Percentiles rank a stretch among this genome's conserved stretches.
Conservation (phyloP, 148 eudicot genomes). For the Persicaria tinctoria region DNA sequence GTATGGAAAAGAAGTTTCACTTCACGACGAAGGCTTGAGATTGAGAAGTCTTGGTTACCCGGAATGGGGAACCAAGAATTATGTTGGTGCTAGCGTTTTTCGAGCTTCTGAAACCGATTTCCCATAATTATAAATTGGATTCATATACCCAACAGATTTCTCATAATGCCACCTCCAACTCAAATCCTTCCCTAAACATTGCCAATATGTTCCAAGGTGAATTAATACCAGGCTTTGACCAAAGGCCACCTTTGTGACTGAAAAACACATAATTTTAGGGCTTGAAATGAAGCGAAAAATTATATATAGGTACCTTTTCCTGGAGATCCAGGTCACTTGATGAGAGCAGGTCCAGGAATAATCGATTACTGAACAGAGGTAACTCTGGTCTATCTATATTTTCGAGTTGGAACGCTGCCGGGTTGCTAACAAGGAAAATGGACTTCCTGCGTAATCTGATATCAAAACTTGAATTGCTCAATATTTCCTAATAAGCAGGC, state of each 20-base stretch:
- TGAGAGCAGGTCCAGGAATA: slow-evolving; percentile 45
- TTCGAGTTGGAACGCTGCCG: slow-evolving; percentile 51
- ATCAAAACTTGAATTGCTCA: slow-evolving; percentile 67
- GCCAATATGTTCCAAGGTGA: too few relatives aligned
- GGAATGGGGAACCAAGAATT: too few relatives aligned
- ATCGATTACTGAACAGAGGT: slow-evolving; percentile 48
- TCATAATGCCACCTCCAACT: too few relatives aligned
- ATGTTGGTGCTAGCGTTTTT: too few relatives aligned
- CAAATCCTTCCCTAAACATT: too few relatives aligned
- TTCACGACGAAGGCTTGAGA: slow-evolving; percentile 56
- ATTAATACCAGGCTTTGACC: too few relatives aligned
- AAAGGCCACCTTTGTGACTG: not conserved
- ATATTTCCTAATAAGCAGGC: slow-evolving; percentile 51
- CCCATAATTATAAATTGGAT: too few relatives aligned
- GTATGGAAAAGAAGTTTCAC: slow-evolving; percentile 55
- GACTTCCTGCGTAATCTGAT: slow-evolving; percentile 61
- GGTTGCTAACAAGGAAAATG: slow-evolving; percentile 62
- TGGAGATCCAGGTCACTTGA: slow-evolving; percentile 76
- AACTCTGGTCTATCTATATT: slow-evolving; percentile 31
- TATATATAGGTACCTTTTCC: slow-evolving; percentile 53
- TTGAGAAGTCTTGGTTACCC: not conserved
- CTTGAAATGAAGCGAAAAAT: not conserved
- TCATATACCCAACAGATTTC: too few relatives aligned
- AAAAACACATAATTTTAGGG: not conserved
- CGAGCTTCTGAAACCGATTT: too few relatives aligned